A percentile compares a stretch with the other conserved stretches of the same genome.
phyloP scores from a whole-genome alignment of 2,329 filamentous ascomycete genomes.

The Cryphonectria naterciae region DNA sequence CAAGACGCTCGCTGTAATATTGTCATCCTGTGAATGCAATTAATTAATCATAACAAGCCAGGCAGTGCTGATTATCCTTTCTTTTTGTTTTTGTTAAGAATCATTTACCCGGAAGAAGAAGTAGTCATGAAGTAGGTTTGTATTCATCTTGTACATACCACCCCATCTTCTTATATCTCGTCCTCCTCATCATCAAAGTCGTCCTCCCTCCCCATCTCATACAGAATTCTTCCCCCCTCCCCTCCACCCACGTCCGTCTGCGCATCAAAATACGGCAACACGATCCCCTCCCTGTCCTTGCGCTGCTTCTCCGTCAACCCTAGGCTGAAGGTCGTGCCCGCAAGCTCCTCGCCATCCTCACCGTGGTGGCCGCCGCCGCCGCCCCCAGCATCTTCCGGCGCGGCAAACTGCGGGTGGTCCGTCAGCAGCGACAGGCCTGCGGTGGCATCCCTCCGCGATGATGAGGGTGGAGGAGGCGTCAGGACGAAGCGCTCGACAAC shows the following conservation, averaged over 20 bases:
- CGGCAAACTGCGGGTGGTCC: constrained; percentile 73
- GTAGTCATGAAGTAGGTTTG: background rate
- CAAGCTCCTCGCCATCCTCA: constrained; percentile 54
- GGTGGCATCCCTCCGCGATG: constrained; percentile 23
- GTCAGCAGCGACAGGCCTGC: constrained; percentile 63
- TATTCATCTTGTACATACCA: background rate
- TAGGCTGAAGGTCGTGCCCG: constrained; percentile 81
- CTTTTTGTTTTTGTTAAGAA: background rate
- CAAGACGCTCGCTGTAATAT: background rate
- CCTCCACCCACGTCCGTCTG: constrained; percentile 79
- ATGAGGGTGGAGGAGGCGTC: constrained; percentile 33
- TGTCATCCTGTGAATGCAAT: background rate
- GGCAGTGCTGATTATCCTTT: background rate
- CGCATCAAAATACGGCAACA: constrained; percentile 95
- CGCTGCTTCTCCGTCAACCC: constrained; percentile 90
- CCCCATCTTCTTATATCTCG: constrained; percentile 64
- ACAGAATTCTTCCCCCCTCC: constrained; percentile 89
- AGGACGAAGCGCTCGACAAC: constrained; percentile 71
- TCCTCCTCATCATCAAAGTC: constrained; percentile 76
- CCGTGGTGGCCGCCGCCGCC: constrained; percentile 35
- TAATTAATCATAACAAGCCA: background rate
- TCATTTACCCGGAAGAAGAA: background rate
- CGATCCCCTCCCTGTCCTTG: constrained; percentile 82
- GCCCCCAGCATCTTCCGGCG: constrained; percentile 44
- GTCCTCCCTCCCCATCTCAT: constrained; percentile 95